Evolutionary conservation across 768 basidiomycete genomes (phyloP), one percentile per base, ranked within the genome.

Genomic region (Tricholoma saponaceum): DNA sequence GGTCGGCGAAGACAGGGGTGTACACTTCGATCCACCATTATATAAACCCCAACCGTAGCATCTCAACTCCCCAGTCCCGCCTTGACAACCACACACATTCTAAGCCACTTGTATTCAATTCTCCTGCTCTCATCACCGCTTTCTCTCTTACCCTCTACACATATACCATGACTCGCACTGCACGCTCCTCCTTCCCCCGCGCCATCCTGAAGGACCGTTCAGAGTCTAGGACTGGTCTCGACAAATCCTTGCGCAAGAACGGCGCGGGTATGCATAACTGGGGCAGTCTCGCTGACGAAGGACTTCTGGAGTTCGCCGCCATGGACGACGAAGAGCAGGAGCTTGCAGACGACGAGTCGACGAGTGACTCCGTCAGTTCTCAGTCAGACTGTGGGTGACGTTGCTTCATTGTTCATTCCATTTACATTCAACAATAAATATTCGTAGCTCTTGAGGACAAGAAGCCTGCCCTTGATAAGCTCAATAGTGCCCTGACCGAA

Each of bases 191-290:
- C 44, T 86, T 80, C 69, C 89, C 87, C 52, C 83, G 85, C 58
- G 91, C 90, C 47, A 72, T 90, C 65, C 60, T 80, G 60, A 86
- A 83, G 75, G 90, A 93, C 74, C 87, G 90, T 66, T 89, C 89
- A 14, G 83, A 86, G 75, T 84, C 86, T 67, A 89, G 86, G 74
- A 82, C 85, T 39, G 92, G 92, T 54, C 78, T 87, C 57, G 84
- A 87, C 79, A 81, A 80, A 66, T 81, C 80, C 64, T 63, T 87
- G 57, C 86, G 85, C 74, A 94, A 94, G 76, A 78, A 83, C 59
- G 93, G 93, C 55, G 85, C 83, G 25, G 93, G 93, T 32, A 77
- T 80, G 7, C 85, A 94, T 74, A 93, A 91, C 75, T 96, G 93
- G 93, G 93, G 93, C 58, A 81, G 79, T 55, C 69, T 90, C 60